phyloP scores from a whole-genome alignment of 1,139 yeast species.

The Candida sanyaensis region DNA sequence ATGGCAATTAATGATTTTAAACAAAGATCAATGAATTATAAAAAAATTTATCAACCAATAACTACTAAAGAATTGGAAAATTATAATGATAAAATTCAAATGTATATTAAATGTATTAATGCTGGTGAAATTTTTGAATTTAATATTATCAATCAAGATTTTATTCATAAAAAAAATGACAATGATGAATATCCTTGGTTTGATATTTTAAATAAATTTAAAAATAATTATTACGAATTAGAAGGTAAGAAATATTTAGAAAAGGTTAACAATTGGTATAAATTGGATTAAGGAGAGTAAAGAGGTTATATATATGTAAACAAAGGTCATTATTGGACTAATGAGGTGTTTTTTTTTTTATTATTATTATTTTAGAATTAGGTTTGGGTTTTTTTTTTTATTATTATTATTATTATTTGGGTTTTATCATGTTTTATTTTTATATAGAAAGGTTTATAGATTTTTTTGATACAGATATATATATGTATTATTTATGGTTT shows the following conservation, averaged over 20 bases:
- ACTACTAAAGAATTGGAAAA: conserved; percentile 45
- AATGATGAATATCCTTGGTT: conserved; percentile 16
- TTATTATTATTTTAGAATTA: too few relatives aligned
- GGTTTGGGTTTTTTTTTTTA: not conserved
- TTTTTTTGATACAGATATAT: not conserved
- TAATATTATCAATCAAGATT: conserved; percentile 13
- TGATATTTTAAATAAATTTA: conserved; percentile 23
- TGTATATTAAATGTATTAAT: conserved; percentile 47
- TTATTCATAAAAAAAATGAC: conserved; percentile 14
- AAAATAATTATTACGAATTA: conserved; percentile 30
- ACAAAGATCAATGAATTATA: conserved; percentile 55
- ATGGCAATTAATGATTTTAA: conserved; percentile 63
- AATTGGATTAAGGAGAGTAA: conserved; percentile 4
- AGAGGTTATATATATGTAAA: too few relatives aligned
- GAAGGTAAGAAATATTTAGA: conserved; percentile 34
- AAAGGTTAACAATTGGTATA: conserved; percentile 34
- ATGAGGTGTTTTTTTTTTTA: too few relatives aligned
- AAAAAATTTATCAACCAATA: conserved; percentile 57
- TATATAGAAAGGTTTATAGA: conserved; percentile 5
- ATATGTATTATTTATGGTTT: not conserved
- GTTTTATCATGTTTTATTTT: not conserved
- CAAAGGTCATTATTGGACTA: too few relatives aligned
- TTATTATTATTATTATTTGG: not conserved
- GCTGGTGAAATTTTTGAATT: conserved; percentile 43
- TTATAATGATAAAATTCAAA: conserved; percentile 26